These are phyloP conservation scores for Globisporangium paroecandrum DNA, from an alignment of 352 stramenopile genomes.

Conservation along the genomic window DNA sequence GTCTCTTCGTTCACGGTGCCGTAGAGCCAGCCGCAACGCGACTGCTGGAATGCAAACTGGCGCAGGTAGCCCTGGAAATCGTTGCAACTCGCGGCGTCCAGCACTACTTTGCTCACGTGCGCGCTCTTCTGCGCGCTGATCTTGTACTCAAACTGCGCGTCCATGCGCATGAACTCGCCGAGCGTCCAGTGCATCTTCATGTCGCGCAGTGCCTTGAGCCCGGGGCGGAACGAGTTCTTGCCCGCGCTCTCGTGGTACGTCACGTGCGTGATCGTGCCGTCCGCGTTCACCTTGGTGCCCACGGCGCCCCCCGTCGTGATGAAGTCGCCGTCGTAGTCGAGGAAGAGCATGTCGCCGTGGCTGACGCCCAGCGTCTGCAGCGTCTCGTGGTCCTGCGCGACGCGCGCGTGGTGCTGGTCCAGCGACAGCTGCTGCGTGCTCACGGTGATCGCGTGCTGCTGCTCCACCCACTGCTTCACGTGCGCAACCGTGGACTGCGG, in stretches of 20 bases:
- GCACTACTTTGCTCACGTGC: slow-evolving; percentile 74
- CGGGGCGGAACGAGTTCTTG: slow-evolving; percentile 92
- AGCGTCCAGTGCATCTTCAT: slow-evolving; percentile 99
- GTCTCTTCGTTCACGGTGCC: slow-evolving; percentile 85
- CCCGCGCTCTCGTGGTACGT: slow-evolving; percentile 68
- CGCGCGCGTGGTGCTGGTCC: slow-evolving; percentile 42
- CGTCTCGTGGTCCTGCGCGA: slow-evolving; percentile 46
- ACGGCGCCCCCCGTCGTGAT: slow-evolving; percentile 46
- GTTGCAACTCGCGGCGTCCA: slow-evolving; percentile 87
- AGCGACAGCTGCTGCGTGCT: slow-evolving; percentile 48
- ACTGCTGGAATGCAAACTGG: slow-evolving; percentile 92
- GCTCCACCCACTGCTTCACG: slow-evolving; percentile 74
- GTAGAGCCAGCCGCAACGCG: slow-evolving; percentile 94
- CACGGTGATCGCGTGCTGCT: slow-evolving; percentile 61
- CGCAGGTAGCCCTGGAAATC: slow-evolving; percentile 91
- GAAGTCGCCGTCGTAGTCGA: slow-evolving; percentile 72
- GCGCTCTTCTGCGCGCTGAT: slow-evolving; percentile 92
- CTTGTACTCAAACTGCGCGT: slow-evolving; percentile 97
- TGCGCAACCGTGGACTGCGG: slow-evolving; percentile 60
- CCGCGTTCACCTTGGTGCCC: slow-evolving; percentile 73
- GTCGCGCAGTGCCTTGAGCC: slow-evolving; percentile 93
- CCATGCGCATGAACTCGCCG: slow-evolving; percentile 96
- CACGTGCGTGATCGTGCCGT: slow-evolving; percentile 77
- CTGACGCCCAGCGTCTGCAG: slow-evolving; percentile 52
- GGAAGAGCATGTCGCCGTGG: slow-evolving; percentile 80